Percentiles rank a stretch among this genome's conserved stretches.
These are phyloP conservation scores for Beauveria rudraprayagi DNA, from an alignment of 2,329 filamentous ascomycete species.

Conservation along the genomic window DNA sequence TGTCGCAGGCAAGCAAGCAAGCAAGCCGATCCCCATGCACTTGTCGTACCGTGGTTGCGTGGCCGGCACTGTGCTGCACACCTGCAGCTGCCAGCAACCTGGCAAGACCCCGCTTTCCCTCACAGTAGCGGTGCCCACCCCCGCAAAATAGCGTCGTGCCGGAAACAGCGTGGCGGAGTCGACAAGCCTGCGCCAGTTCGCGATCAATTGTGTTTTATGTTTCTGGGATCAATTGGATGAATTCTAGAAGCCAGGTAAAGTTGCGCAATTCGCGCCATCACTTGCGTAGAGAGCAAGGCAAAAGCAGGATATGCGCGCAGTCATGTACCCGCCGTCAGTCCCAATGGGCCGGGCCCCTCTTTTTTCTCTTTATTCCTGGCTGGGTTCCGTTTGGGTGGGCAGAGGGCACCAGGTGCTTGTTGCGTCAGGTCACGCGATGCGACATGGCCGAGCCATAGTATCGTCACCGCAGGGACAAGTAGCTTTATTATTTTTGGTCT, in stretches of 20 bases:
- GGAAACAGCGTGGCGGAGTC: conserved; percentile 4
- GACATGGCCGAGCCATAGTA: background rate
- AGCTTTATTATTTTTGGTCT: background rate
- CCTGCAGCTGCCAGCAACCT: background rate
- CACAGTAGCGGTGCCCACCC: conserved; percentile 2
- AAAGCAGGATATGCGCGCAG: no score
- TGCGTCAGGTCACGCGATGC: conserved; percentile 20
- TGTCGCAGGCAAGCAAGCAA: no score
- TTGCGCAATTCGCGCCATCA: no score
- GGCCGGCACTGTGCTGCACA: no score
- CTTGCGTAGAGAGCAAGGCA: no score
- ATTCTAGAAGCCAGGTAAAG: no score
- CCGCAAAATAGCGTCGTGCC: conserved; percentile 8
- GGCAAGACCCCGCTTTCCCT: background rate
- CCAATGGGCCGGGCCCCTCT: background rate
- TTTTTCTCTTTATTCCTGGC: background rate
- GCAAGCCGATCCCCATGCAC: no score
- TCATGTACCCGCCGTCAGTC: no score
- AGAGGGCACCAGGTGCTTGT: conserved; percentile 1
- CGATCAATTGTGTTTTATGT: no score
- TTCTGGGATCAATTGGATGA: no score
- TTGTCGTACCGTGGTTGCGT: no score
- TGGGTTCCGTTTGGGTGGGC: background rate
- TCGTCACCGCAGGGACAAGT: background rate
- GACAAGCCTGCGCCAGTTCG: no score